A percentile compares a stretch with the other conserved stretches of the same genome.
These are phyloP conservation scores for Pouteria campechiana DNA, from an alignment of 179 eudicot genomes.

Conservation along the genomic window DNA sequence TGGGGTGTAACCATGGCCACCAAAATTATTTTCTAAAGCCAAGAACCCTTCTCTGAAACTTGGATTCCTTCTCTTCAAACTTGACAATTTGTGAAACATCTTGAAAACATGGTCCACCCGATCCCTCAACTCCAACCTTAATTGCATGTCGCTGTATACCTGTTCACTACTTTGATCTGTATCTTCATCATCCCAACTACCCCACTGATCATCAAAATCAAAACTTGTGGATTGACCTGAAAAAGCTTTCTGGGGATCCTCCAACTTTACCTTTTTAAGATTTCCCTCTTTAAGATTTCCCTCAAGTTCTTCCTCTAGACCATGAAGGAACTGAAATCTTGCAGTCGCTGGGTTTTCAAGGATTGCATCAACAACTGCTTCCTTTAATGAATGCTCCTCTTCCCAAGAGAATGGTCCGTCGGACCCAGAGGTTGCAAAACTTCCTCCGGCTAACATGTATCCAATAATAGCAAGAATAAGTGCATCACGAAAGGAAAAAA, in stretches of 20 bases:
- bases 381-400: conserved; percentile 89
- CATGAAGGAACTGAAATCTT: conserved; percentile 54
- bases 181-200: conserved; percentile 87
- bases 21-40: conserved; percentile 31
- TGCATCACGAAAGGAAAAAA: conserved; percentile 68
- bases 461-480: conserved; percentile 67
- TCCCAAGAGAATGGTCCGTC: conserved; percentile 96
- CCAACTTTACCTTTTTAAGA: conserved; percentile 29
- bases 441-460: conserved; percentile 83
- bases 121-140: conserved; percentile 82
- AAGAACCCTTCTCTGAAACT: conserved; percentile 36
- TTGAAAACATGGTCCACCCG: conserved; percentile 84
- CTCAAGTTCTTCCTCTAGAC: conserved; percentile 51
- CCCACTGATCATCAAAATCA: conserved; percentile 89
- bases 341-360: conserved; percentile 70
- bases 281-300: conserved; percentile 41
- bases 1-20: conserved; percentile 44
- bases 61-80: conserved; percentile 38
- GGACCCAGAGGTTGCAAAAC: conserved; percentile 83
- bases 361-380: conserved; percentile 85
- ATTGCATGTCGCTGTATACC: conserved; percentile 70
- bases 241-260: conserved; percentile 29
- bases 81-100: conserved; percentile 68
- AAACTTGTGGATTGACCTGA: conserved; percentile 21
- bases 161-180: conserved; percentile 39